Percentiles rank a stretch among this genome's conserved stretches.
phyloP scores from a whole-genome alignment of 2,329 filamentous ascomycete genomes.

The Alternaria ethzedia region DNA sequence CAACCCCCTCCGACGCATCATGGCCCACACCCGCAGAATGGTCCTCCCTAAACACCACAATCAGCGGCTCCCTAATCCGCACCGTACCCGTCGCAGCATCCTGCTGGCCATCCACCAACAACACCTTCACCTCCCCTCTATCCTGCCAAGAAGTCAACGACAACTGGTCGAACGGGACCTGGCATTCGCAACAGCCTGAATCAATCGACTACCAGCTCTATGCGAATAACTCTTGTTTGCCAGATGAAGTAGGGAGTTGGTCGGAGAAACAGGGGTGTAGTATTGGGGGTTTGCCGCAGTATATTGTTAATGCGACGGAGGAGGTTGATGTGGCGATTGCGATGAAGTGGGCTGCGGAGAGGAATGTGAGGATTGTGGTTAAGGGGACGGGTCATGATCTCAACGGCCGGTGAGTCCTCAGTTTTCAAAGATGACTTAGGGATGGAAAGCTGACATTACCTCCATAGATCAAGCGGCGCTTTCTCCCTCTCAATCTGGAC shows the following conservation, averaged over 20 bases:
- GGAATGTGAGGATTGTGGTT: slow-evolving; percentile 16
- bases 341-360: slow-evolving; percentile 32
- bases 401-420: slow-evolving; percentile 17
- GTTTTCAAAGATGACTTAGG: no score
- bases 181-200: slow-evolving; percentile 42
- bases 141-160: slow-evolving; percentile 31
- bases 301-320: slow-evolving; percentile 1
- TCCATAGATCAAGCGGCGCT: neutral
- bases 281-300: neutral
- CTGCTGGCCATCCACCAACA: slow-evolving; percentile 30
- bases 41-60: neutral
- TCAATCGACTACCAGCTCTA: slow-evolving; percentile 19
- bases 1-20: neutral
- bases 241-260: neutral
- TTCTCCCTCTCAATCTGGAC: neutral
- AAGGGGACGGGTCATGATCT: slow-evolving; percentile 19
- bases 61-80: neutral
- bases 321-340: slow-evolving; percentile 36
- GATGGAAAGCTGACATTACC: neutral
- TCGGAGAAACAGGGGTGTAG: neutral
- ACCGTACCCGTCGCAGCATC: neutral
- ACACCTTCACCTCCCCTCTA: slow-evolving; percentile 26
- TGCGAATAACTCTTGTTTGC: neutral
- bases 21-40: neutral
- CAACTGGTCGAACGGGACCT: slow-evolving; percentile 39